Base-by-base conservation (phyloP, 352 stramenopile genomes). In the Phytophthora crassamura region DNA sequence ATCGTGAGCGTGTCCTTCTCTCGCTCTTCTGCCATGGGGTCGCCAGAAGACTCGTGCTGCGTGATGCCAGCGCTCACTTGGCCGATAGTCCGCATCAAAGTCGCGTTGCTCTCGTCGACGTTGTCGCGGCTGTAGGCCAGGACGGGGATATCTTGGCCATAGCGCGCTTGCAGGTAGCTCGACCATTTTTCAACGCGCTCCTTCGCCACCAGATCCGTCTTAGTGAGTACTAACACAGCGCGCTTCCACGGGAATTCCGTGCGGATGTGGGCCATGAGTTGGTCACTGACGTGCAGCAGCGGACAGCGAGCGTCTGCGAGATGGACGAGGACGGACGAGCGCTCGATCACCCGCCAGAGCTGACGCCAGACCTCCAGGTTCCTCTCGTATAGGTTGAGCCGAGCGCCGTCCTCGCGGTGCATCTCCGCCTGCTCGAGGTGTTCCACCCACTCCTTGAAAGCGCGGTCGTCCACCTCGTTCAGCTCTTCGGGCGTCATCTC, bases 181-280 rank as follows among this genome's bases (percentile, higher is more conserved):
- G 98, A 78, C 98, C 98, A 99, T 39, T 95, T 77, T 53, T 92
- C 86, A 5, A 98, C 97, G 16, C 78, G 78, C 6, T 78, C 71
- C 3, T 57, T 46, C n/a, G 59, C 57, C 34, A 99, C 96, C 16
- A 99, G 86, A 73, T 99, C 98, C 40, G 98, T 97, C 77, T 99
- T 99, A 57, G 99, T 99, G n/a, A 99, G 65, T n/a, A 99, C 96
- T 5, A 99, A 72, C 18, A 99, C 80, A 52, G 99, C 79, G 10
- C 88, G 78, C 75, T 99, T 99, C 65, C 64, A 69, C 12, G 80
- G 78, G 12, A 75, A 72, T 0, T 75, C 53, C 5, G 45, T 56
- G 5, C 53, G 61, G 42, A 91, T 75, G 54, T 91, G 64, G n/a
- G 48, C 66, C 49, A 91, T 73, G 35, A 94, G 55, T 32, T 67